phyloP scores from a whole-genome alignment of 306 rosid species.

The Ochetophila trinervis region DNA sequence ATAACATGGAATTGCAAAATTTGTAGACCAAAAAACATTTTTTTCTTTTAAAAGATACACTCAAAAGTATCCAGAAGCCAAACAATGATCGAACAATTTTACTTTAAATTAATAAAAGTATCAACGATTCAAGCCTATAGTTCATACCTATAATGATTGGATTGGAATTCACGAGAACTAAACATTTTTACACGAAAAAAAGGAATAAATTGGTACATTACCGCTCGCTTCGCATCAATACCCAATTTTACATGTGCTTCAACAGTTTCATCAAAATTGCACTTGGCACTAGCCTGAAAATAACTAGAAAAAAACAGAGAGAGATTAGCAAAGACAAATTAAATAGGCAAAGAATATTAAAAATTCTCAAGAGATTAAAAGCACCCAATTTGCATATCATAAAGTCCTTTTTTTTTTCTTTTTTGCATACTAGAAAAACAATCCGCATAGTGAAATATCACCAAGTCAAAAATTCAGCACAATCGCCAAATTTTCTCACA shows the following conservation, averaged over 20 bases:
- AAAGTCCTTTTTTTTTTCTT: not conserved
- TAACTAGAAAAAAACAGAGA: constrained; percentile 28
- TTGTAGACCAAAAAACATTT: not conserved
- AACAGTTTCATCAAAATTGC: constrained; percentile 85
- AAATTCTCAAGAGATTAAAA: not conserved
- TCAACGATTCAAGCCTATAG: not conserved
- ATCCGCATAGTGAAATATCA: too few species aligned
- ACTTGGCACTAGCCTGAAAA: constrained; percentile 67
- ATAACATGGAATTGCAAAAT: not conserved
- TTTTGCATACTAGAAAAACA: too few species aligned
- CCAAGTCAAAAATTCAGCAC: not conserved
- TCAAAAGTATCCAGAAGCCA: not conserved
- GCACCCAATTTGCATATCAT: not conserved
- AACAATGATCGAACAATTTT: not conserved
- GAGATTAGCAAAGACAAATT: constrained; percentile 10
- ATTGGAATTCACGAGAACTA: too few species aligned
- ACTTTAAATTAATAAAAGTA: not conserved
- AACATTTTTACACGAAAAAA: not conserved
- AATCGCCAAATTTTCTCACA: not conserved
- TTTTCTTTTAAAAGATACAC: not conserved
- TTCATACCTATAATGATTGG: not conserved
- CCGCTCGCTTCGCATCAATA: constrained; percentile 86
- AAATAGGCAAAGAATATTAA: not conserved
- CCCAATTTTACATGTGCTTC: constrained; percentile 91
- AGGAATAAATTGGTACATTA: constrained; percentile 26